These are phyloP conservation scores for Aspergillus wentii DNA, from an alignment of 495 filamentous ascomycete species.

Conservation along the genomic window DNA sequence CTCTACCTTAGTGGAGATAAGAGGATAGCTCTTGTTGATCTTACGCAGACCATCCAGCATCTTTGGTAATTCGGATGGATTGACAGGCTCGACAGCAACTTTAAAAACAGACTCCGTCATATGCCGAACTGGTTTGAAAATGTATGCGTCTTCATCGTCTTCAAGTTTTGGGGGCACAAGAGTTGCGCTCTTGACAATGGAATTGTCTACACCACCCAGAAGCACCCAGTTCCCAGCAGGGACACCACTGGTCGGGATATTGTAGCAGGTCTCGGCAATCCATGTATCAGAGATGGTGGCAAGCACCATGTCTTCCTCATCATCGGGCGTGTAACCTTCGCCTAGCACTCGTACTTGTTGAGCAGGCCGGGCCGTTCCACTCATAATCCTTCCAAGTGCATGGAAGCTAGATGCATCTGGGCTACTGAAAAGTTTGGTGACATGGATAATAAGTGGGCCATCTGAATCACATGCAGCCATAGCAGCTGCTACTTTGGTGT, in stretches of 20 bases:
- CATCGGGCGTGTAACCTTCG: slow-evolving; percentile 92
- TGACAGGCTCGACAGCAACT: slow-evolving; percentile 96
- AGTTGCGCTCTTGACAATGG: slow-evolving; percentile 97
- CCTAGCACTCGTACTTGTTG: slow-evolving; percentile 86
- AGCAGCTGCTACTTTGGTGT: slow-evolving; percentile 73
- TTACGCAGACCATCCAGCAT: slow-evolving; percentile 97
- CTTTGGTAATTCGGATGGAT: slow-evolving; percentile 96
- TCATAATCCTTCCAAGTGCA: slow-evolving; percentile 89
- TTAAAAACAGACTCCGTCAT: slow-evolving; percentile 98
- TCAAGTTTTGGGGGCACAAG: slow-evolving; percentile 77
- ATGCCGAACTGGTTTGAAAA: slow-evolving; percentile 89
- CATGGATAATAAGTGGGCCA: slow-evolving; percentile 82
- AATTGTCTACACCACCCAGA: slow-evolving; percentile 89
- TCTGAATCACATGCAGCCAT: slow-evolving; percentile 84
- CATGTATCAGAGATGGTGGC: slow-evolving; percentile 87
- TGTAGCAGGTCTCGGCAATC: slow-evolving; percentile 93
- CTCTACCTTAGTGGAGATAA: slow-evolving; percentile 94
- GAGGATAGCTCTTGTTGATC: slow-evolving; percentile 94
- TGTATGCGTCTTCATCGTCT: slow-evolving; percentile 85
- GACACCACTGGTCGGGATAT: slow-evolving; percentile 82
- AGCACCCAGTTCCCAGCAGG: slow-evolving; percentile 96
- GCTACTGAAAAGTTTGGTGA: slow-evolving; percentile 90
- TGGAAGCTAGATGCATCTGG: slow-evolving; percentile 83
- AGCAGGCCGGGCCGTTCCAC: slow-evolving; percentile 79
- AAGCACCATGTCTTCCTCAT: slow-evolving; percentile 94